Base-by-base conservation (phyloP, 176 grass and related monocot species). In the Avena insularis region DNA sequence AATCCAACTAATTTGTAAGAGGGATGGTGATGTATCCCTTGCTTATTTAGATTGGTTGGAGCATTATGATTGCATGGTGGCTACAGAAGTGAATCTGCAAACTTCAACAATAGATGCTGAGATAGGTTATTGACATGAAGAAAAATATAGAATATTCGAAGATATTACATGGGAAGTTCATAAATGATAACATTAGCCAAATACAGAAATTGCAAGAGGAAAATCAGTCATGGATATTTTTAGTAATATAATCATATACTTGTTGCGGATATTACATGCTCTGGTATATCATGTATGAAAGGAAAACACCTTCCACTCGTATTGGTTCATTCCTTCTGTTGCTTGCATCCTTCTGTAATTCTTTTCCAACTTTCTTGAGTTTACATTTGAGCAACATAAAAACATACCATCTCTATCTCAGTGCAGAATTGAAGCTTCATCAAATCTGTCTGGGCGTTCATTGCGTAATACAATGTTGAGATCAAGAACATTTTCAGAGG, bases 401-500 rank as follows among this genome's bases (percentile, higher is more conserved):
- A 94, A 87, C 71, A 74, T 85, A 81, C 79, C 35, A 29, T 86
- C 63, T 92, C 80, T 82, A 81, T 88, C 87, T 86, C 94, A 93
- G 85, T 89, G 90, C 83, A 98, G 93, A 91, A 83, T 82, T 50
- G 97, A 99, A 91, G 86, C 85, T 90, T 93, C 97, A 81, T 94
- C 92, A 91, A 93, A 95, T 88, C 40, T 98, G 82, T 92, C 89
- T 64, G 94, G 97, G 36, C 85, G 49, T 78, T 91, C 94, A 55
- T 85, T 99, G 81, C 83, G 79, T 59, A 96, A 94, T 88, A 88
- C 81, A 71, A 96, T 94, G 85, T 80, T 97, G 85, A 94, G 91
- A 87, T 99, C 97, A 76, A 94, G 86, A 89, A 96, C 97, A 83
- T 97, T 99, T 93, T 91, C 92, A 2, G 90, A 99, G 85, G 94